These are phyloP conservation scores for Ascoidea asiatica DNA, from an alignment of 805 yeast genomes.

Conservation along the genomic window DNA sequence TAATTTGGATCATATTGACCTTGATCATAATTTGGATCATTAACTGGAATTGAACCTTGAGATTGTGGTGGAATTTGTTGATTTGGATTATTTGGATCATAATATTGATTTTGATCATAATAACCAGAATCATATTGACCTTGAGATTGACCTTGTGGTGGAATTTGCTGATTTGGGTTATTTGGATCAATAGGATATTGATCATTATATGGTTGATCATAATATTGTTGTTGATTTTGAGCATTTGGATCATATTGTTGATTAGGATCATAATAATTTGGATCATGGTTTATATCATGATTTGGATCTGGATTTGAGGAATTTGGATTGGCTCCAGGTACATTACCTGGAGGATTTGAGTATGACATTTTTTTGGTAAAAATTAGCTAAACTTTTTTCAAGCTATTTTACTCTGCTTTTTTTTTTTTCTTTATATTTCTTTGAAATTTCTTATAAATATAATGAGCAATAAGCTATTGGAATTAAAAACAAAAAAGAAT, in stretches of 20 bases:
- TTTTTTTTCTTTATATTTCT: no score
- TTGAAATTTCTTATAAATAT: no score
- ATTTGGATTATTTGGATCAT: conserved; percentile 16
- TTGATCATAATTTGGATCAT: conserved; percentile 18
- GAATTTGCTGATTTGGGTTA: not conserved
- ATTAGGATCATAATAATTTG: conserved; percentile 13
- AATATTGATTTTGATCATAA: conserved; percentile 27
- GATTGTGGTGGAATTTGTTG: conserved; percentile 24
- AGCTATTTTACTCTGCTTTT: no score
- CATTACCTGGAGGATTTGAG: no score
- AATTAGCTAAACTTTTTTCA: no score
- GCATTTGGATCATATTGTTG: conserved; percentile 15
- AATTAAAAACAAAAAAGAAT: no score
- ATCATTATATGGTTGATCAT: not conserved
- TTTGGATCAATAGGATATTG: not conserved
- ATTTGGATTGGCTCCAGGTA: no score
- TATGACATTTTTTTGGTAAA: no score
- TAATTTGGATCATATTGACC: conserved; percentile 23
- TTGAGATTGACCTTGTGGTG: no score
- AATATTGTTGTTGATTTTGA: not conserved
- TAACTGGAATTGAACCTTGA: conserved; percentile 22
- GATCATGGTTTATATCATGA: not conserved
- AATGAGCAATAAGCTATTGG: no score
- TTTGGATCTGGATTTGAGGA: not conserved
- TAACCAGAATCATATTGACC: conserved; percentile 17